Base-by-base conservation (phyloP, 305 asterid species). In the Fraxinus sp. region DNA sequence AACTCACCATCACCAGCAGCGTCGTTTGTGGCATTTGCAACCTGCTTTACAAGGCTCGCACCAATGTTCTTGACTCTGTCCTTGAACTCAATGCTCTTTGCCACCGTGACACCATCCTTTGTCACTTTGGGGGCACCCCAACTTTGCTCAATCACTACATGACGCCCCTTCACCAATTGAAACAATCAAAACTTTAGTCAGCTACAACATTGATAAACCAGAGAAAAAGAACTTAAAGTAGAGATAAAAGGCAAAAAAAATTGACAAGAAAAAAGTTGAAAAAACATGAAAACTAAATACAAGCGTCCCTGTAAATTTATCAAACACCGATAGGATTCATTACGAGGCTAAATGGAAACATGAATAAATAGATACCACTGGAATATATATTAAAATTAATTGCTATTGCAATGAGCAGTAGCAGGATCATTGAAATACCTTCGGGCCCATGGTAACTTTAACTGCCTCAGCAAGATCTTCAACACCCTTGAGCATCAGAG, bases 61-160 rank as follows among this genome's bases (percentile, higher is more conserved):
- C 95, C 95, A 78, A 92, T 84, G 79, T 92, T 90, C 88, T 86
- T 89, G 4, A 88, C 82, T 83, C 74, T 92, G 79, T 92, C 92
- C 81, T 88, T 90, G 80, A 90, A 92, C 73, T 89, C 94, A 46
- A 89, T 86, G 85, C 88, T 88, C 68, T 92, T 92, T 3, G 94
- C 94, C 35, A 92, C 94, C 1, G 94, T 90, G 14, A 92, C 93
- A 82, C 96, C 93, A 82, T 92, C 96, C 86, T 92, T 92, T 16
- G 94, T 92, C 72, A 92, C 94, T 84, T 92, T 90, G 8, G 96
- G 94, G 62, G 91, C 91, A 66, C 96, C 96, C 89, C 91, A 89
- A 35, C 96, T 92, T 90, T 92, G 94, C 79, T 92, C 96, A 81
- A 92, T 88, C 72, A 90, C 87, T 66, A 92, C 94, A 83, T 86